Base-by-base conservation (phyloP, 441 rosid species). In the Brassica balearica region DNA sequence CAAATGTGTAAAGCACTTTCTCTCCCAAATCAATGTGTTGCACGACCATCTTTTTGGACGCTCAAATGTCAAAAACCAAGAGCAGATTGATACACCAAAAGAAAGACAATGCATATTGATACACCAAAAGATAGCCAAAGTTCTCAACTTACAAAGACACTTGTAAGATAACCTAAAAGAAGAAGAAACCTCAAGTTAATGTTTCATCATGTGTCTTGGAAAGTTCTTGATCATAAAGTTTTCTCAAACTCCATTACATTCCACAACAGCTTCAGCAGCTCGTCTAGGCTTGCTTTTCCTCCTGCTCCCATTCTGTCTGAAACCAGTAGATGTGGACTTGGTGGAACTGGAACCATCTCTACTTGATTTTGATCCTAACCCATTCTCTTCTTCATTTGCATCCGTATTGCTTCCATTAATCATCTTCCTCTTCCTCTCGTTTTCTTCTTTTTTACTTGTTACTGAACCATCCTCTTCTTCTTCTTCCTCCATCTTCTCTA, bases 261-360 rank as follows among this genome's bases (percentile, higher is more conserved):
- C 95, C 23, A 92, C 96, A 14, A 86, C 93, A 48, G 92, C 95
- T 85, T 91, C 97, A 63, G 97, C 98, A 48, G 98, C 97, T 48
- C 98, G 84, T 41, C 91, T 90, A 64, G 97, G 96, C 84, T 91
- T 94, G 84, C 65, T 91, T 86, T 94, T 94, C 80, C 97, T 80
- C 85, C 98, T 82, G 79, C 96, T 94, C 65, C 96, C 92, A 55
- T 83, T 91, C 14, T 86, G 92, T 60, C 97, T 86, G 74, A 87
- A 94, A 19, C 98, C 97, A 81, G 69, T 84, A 38, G 93, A 84
- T n/a, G 60, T 34, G 25, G 93, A 84, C 8, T 38, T 34, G 25
- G 74, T 77, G 0, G 88, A 81, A 72, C 92, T 77, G 0, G 87
- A 81, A 72, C 92, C 92, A 78, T 89, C 87, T 0, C 87, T 82